Evolutionary conservation across 108 stramenopile species (phyloP).

Genomic region (Cylindrotheca fusiformis): DNA sequence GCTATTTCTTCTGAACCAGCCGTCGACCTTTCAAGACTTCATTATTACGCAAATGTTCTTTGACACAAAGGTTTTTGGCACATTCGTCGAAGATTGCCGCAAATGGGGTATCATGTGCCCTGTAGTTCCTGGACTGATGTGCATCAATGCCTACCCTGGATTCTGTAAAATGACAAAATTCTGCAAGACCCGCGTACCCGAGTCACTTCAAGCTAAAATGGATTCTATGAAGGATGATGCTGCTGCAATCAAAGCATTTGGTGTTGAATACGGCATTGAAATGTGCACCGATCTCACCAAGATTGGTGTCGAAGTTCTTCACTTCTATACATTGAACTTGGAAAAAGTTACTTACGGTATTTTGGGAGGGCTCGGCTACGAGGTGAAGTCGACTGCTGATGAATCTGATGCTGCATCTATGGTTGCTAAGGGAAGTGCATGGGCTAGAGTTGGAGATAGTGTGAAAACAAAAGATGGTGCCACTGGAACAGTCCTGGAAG

Average conservation of each 20-base stretch:
- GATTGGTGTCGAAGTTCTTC: conserved; percentile 81
- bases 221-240: conserved; percentile 90
- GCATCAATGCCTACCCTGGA: conserved; percentile 95
- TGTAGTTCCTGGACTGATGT: conserved; percentile 98
- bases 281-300: conserved; percentile 82
- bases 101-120: conserved; percentile 90
- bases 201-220: conserved; percentile 72
- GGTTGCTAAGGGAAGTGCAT: conserved; percentile 87
- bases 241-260: conserved; percentile 85
- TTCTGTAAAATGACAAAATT: conserved; percentile 98
- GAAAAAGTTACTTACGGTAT: conserved; percentile 95
- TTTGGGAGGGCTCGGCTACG: conserved; percentile 71
- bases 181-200: conserved; percentile 98
- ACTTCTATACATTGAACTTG: conserved; percentile 98
- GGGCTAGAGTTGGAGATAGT: conserved; percentile 88
- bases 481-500: conserved; percentile 70
- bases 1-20: conserved; percentile 13
- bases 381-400: conserved; percentile 50
- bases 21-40: too few species aligned
- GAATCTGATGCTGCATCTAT: conserved; percentile 79
- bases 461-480: conserved; percentile 70
- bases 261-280: conserved; percentile 91
- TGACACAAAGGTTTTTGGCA: conserved; percentile 88
- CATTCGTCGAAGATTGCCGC: conserved; percentile 92
- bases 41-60: conserved; percentile 99